Evolutionary conservation across 2,329 filamentous ascomycete species (phyloP).

Genomic region (Paraconiothyrium brasiliense): DNA sequence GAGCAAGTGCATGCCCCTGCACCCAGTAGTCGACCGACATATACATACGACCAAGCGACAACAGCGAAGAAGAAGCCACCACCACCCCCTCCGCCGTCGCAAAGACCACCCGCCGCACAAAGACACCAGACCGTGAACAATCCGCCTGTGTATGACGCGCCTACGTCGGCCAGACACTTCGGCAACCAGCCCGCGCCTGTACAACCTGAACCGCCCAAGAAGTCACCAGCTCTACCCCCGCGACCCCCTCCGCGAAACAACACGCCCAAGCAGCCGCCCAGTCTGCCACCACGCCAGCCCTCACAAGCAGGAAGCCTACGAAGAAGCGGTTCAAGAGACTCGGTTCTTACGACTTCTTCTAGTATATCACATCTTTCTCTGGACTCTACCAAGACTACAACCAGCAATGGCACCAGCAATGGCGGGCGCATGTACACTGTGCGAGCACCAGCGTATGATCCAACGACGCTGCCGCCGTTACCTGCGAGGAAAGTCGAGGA

Average conservation of each 20-base stretch:
- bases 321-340: slow-evolving; percentile 56
- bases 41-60: slow-evolving; percentile 45
- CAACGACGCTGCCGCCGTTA: slow-evolving; percentile 63
- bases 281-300: slow-evolving; percentile 55
- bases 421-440: slow-evolving; percentile 46
- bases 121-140: slow-evolving; percentile 52
- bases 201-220: slow-evolving; percentile 28
- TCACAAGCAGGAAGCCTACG: slow-evolving; percentile 49
- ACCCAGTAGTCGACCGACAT: slow-evolving; percentile 47
- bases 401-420: slow-evolving; percentile 37
- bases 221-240: slow-evolving; percentile 45
- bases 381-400: slow-evolving; percentile 57
- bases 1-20: slow-evolving; percentile 54
- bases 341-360: slow-evolving; percentile 61
- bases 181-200: slow-evolving; percentile 51
- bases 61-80: slow-evolving; percentile 47
- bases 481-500: slow-evolving; percentile 60
- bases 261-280: slow-evolving; percentile 47
- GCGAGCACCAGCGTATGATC: slow-evolving; percentile 66
- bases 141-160: slow-evolving; percentile 50
- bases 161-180: slow-evolving; percentile 41
- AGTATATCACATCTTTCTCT: slow-evolving; percentile 60
- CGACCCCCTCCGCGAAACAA: slow-evolving; percentile 61
- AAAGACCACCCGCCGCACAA: slow-evolving; percentile 42
- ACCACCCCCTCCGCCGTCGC: slow-evolving; percentile 51